Conservation (phyloP, 495 filamentous ascomycete species). For the Trypethelium eluteriae region DNA sequence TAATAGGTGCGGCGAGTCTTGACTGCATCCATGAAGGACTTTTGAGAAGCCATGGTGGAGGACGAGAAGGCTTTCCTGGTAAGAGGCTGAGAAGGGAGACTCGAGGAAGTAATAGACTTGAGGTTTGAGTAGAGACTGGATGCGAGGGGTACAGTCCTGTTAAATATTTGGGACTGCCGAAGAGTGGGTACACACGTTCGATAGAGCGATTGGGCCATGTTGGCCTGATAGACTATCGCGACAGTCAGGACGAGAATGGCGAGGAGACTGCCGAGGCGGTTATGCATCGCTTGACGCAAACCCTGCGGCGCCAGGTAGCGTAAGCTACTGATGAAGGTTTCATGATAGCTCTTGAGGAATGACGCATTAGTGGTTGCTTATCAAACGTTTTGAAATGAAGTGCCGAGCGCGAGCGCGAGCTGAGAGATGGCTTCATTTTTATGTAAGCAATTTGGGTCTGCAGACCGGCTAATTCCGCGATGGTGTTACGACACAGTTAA, state of each 20-base stretch:
- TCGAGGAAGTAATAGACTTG: not conserved
- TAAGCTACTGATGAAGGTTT: not conserved
- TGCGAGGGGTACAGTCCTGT: not conserved
- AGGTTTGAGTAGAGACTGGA: not conserved
- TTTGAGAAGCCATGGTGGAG: not conserved
- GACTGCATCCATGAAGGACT: slow-evolving; percentile 46
- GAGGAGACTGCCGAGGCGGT: not conserved
- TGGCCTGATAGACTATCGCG: not conserved
- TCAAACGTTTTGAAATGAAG: not conserved
- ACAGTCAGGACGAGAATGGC: not conserved
- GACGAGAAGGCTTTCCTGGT: not conserved
- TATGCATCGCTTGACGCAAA: not conserved
- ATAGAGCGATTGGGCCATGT: not conserved
- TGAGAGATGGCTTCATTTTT: not conserved
- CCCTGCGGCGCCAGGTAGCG: not conserved
- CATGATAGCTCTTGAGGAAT: not conserved
- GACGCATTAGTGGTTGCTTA: not conserved
- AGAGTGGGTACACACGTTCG: not conserved
- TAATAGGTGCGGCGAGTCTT: slow-evolving; percentile 54
- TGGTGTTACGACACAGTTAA: too few relatives aligned
- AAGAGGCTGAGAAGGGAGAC: not conserved
- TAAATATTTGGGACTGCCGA: not conserved
- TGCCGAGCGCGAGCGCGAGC: not conserved
- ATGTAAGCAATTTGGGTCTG: too few relatives aligned
- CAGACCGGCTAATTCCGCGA: too few relatives aligned